A percentile compares a stretch with the other conserved stretches of the same genome.
phyloP scores from a whole-genome alignment of 345 rosid species.

The Gossypium mustelinum region DNA sequence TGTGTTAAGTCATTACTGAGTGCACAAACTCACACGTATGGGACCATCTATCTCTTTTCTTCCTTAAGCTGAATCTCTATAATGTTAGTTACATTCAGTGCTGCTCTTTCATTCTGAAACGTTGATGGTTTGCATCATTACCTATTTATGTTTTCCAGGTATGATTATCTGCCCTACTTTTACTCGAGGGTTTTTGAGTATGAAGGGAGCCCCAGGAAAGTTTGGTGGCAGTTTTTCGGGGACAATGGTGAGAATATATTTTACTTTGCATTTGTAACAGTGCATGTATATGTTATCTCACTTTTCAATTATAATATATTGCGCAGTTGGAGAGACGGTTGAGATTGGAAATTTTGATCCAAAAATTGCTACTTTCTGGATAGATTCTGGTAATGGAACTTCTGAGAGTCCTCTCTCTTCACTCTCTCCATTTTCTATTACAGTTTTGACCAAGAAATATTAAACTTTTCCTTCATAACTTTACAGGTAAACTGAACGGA shows the following conservation, averaged over 20 bases:
- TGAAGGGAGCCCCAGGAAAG: conserved; percentile 86
- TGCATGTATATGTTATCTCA: background rate
- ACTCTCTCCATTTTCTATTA: conserved; percentile 1
- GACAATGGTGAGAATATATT: conserved; percentile 62
- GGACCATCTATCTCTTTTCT: conserved; percentile 8
- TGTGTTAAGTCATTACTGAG: conserved; percentile 67
- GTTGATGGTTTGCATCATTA: conserved; percentile 3
- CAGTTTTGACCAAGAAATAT: background rate
- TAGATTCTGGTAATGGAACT: conserved; percentile 61
- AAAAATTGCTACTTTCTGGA: conserved; percentile 91
- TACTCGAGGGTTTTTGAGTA: conserved; percentile 91
- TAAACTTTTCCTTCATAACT: conserved; percentile 5
- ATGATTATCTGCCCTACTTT: conserved; percentile 87
- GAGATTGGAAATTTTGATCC: conserved; percentile 90
- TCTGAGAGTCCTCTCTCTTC: background rate
- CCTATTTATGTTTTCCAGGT: conserved; percentile 41
- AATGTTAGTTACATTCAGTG: background rate
- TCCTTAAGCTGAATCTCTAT: background rate
- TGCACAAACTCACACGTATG: conserved; percentile 68
- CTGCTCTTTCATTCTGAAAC: conserved; percentile 16
- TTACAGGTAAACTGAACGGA: conserved; percentile 83
- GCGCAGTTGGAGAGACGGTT: conserved; percentile 79
- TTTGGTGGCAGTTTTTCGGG: conserved; percentile 95
- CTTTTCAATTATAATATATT: conserved; percentile 15
- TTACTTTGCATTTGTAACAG: background rate